Evolutionary conservation across 345 rosid species (phyloP), one percentile per base, ranked within the genome.

Genomic region (Boechera stricta): DNA sequence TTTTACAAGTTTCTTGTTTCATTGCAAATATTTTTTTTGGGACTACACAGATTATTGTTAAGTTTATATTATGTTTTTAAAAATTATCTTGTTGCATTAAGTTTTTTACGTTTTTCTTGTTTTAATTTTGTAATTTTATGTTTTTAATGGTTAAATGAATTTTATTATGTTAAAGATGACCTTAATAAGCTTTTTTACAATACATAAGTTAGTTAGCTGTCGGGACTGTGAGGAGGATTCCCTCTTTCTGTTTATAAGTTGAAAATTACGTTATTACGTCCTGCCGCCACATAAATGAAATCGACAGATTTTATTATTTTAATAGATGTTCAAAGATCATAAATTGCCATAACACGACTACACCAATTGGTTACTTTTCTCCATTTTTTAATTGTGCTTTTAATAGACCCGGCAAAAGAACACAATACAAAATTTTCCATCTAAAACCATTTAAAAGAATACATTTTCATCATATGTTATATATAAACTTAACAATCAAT

Each of bases 231-330:
- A 60, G 66, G 80, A 63, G 47, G 70, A 57, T 42, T 76, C 79
- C 31, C 4, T n/a, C 10, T 9, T 11, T 2, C 10, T 39, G 4
- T 35, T 44, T 21, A 10, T 21, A 59, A 67, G 62, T 29, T 59
- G 54, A 39, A 67, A 26, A 28, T 7, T 60, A 15, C 52, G 56
- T 52, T 55, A 36, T 7, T 51, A 29, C 44, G 56, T 61, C 56
- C 48, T 63, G 75, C 75, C 80, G 71, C 76, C 65, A 70, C 70
- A 63, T 70, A 70, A 77, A 62, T 54, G 58, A 39, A 59, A 70
- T 33, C 64, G 32, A 53, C 56, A 42, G 39, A 59, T 52, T 6
- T 39, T 0, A 65, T 38, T 75, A 21, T 52, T 68, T 61, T 24
- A 42, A 41, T 13, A 69, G 9, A 9, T 67, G 69, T 76, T 76